Conservation (phyloP, 352 stramenopile species). For the Thraustotheca clavata region DNA sequence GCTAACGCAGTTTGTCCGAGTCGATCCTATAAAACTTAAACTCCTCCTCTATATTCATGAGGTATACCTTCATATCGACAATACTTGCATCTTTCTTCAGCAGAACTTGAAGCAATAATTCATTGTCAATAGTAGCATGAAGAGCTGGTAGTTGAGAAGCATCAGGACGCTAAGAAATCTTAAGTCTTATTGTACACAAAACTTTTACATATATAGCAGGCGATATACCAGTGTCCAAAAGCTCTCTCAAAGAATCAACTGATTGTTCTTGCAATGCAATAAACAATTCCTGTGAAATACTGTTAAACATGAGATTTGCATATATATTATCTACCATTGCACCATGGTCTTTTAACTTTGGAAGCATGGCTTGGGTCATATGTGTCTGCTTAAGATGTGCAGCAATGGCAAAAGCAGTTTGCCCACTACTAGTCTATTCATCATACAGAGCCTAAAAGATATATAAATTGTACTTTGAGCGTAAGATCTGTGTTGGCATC, state of each 20-base stretch:
- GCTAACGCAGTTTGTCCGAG: slow-evolving; percentile 28
- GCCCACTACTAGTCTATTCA: neutral
- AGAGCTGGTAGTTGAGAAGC: neutral
- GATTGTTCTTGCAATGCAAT: neutral
- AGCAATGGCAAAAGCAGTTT: slow-evolving; percentile 12
- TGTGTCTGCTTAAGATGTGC: neutral
- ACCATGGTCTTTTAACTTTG: neutral
- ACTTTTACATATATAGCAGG: neutral
- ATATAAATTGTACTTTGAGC: neutral
- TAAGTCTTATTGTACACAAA: neutral
- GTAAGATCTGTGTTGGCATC: neutral
- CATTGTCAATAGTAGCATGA: slow-evolving; percentile 5
- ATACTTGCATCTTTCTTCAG: neutral
- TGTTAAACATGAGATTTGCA: neutral
- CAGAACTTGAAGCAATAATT: neutral
- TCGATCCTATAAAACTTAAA: slow-evolving; percentile 13
- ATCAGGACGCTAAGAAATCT: neutral
- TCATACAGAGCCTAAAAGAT: neutral
- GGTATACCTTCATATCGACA: slow-evolving; percentile 10
- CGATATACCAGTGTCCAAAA: slow-evolving; percentile 8
- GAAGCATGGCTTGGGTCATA: neutral
- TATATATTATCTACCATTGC: neutral
- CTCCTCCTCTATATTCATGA: neutral
- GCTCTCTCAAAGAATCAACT: neutral
- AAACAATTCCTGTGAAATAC: slow-evolving; percentile 1